These are phyloP conservation scores for Fusarium euwallaceae DNA, from an alignment of 2,329 filamentous ascomycete species.

Conservation along the genomic window DNA sequence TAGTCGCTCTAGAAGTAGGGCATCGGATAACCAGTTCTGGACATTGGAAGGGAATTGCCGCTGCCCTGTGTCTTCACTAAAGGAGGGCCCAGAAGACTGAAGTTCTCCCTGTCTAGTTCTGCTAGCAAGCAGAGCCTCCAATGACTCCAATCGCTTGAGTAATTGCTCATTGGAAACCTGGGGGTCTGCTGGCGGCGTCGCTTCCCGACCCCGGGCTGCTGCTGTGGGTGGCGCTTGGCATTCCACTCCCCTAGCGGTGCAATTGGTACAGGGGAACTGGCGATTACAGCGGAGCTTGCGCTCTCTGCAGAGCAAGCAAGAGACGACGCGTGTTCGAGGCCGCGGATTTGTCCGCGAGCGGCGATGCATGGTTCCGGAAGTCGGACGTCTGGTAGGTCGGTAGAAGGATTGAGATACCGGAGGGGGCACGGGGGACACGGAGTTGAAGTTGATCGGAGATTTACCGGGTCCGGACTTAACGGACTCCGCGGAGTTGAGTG, in stretches of 20 bases:
- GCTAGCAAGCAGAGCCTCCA: background rate
- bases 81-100: background rate
- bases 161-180: background rate
- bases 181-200: background rate
- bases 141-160: background rate
- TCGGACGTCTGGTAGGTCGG: background rate
- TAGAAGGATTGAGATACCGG: background rate
- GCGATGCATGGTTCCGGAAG: background rate
- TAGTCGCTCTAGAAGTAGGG: background rate
- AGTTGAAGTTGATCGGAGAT: background rate
- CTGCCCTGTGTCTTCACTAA: background rate
- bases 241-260: background rate
- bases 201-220: background rate
- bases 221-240: background rate
- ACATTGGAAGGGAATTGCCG: background rate
- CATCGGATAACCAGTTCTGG: background rate
- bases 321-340: background rate
- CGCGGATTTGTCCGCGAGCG: background rate
- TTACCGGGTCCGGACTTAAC: background rate
- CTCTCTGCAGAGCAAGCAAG: background rate
- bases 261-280: conserved; percentile 2
- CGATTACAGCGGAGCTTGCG: background rate
- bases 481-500: background rate
- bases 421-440: background rate
- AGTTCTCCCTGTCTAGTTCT: background rate